These are phyloP conservation scores for Scedosporium boydii DNA, from an alignment of 2,329 filamentous ascomycete genomes.

Conservation along the genomic window DNA sequence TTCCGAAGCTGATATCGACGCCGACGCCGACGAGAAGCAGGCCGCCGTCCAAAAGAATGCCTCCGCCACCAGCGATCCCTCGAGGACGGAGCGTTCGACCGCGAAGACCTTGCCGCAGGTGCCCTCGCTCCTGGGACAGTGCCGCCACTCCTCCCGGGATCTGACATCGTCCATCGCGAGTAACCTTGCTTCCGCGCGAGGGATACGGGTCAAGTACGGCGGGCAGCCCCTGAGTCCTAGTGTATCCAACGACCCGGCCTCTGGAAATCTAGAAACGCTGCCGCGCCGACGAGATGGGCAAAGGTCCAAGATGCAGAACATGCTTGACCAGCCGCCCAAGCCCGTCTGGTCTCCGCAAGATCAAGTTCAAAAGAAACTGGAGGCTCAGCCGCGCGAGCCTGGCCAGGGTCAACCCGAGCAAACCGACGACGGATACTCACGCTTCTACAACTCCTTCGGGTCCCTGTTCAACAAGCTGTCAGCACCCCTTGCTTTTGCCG, in stretches of 20 bases:
- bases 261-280: conserved; percentile 56
- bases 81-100: background rate
- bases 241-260: conserved; percentile 63
- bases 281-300: conserved; percentile 37
- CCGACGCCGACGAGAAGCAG: conserved; percentile 25
- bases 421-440: conserved; percentile 70
- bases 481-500: conserved; percentile 84
- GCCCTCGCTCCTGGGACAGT: conserved; percentile 23
- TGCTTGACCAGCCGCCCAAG: conserved; percentile 44
- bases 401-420: conserved; percentile 31
- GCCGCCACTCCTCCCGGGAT: conserved; percentile 53
- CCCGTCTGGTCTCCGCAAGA: conserved; percentile 43
- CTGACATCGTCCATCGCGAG: conserved; percentile 76
- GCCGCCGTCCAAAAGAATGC: conserved; percentile 5
- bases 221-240: conserved; percentile 62
- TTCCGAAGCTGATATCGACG: conserved; percentile 20
- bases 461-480: conserved; percentile 82
- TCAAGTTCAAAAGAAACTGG: conserved; percentile 9
- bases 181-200: conserved; percentile 77
- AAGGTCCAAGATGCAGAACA: conserved; percentile 43
- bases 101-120: background rate
- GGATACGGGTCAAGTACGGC: conserved; percentile 58
- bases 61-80: background rate
- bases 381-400: conserved; percentile 10
- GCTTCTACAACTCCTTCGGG: conserved; percentile 88